Evolutionary conservation across 495 filamentous ascomycete genomes (phyloP), one percentile per base, ranked within the genome.

Genomic region (Acidiella bohemica): DNA sequence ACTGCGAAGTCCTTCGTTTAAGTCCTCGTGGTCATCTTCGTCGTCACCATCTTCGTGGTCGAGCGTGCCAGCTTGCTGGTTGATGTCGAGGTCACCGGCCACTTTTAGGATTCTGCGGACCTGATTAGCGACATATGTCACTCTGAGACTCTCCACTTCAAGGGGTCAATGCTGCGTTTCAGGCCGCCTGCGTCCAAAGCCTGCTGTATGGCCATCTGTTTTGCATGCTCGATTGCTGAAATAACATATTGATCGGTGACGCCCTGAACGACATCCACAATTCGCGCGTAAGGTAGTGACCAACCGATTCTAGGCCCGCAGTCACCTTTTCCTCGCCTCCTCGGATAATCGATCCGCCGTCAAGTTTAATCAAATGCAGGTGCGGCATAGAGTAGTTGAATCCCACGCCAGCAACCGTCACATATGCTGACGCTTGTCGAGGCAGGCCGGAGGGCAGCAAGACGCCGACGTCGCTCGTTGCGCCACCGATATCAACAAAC

Each of bases 271-370:
- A 63, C 56, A 45, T 70, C 67, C 12, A 67, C 56, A 7, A 61
- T 63, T 73, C 57, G 21, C 49, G 54, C 2, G 54, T 64, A 16
- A 75, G 56, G 39, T 61, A 61, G 47, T 72, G 65, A 14, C 71
- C 72, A 0, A 74, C 72, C 11, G 66, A 70, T 32, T 74, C 70
- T 0, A 71, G 71, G 0, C 72, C 72, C 36, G 75, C 59, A 0
- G 56, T 61, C 7, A 67, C 46, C 40, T 38, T 38, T 9, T 47
- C 57, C 2, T 51, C 33, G 27, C 55, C 57, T 25, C 62, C 50
- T 14, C 64, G 50, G 17, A 72, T 59, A 13, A 65, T 59, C n/a
- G 66, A 69, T 1, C 71, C 70, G 27, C 71, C 71, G 17, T 71
- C 72, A 0, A 75, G 57, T 2, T 67, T 71, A 29, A 73, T 64